Base-by-base conservation (phyloP, 768 basidiomycete species). In the Termitomyces sp. region DNA sequence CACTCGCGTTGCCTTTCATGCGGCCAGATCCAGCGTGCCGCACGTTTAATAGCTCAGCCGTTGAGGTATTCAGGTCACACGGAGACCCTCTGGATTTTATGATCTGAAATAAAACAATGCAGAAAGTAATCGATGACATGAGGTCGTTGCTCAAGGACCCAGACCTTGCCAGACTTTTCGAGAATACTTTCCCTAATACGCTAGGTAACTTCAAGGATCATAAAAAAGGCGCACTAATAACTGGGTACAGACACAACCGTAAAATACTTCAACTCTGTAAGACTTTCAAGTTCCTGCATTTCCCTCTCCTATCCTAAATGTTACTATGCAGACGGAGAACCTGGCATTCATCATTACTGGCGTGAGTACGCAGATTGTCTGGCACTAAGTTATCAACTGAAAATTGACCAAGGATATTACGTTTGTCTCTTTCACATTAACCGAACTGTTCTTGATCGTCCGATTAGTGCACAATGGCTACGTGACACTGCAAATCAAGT, bases 161-260 rank as follows among this genome's bases (percentile, higher is more conserved):
- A 0, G 90, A 92, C 65, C 63, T 92, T 54, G 90, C 89, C 13
- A 81, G 88, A 52, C 68, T 92, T 22, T 92, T 92, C 63, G 89
- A 91, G 69, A 92, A 91, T 61, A 86, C 89, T 0, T 90, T 91
- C 66, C 90, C 90, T 3, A 90, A 90, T 64, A 92, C 90, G 0
- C 79, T 92, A 47, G 89, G 88, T 88, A 63, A 59, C 76, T 8
- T 20, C 6, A 13, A 27, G 27, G 27, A 27, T 27, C 27, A 27
- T 27, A 0, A 27, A 27, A 27, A 27, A 27, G 27, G 27, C 27
- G 27, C 27, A 27, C 33, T 33, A 42, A 52, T 55, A 45, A 57
- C 36, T 18, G 18, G 30, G 34, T 37, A 20, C 59, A 89, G 90
- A 92, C 65, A 91, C 89, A 3, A 91, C 90, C 8, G 85, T 93